Evolutionary conservation across 1,284 basidiomycete genomes (phyloP), one percentile per base, ranked within the genome.

Genomic region (Leccinum cinnamomeum): DNA sequence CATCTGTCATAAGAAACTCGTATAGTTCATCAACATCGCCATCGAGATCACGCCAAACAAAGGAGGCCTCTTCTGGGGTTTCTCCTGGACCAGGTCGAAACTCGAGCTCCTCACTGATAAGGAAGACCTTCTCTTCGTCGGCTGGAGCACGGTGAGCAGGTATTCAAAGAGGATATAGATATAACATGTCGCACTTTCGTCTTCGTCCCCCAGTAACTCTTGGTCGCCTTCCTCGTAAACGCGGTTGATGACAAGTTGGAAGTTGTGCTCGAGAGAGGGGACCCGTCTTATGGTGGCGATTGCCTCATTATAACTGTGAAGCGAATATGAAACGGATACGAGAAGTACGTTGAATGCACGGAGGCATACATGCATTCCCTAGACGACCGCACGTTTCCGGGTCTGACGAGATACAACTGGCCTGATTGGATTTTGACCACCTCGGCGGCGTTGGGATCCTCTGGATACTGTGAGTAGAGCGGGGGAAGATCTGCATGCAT

Each of bases 211-310:
- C 12, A 98, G 79, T 35, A 97, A 77, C 70, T 96, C 92, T 74
- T 97, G 93, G 73, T 98, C 96, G 10, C 95, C 96, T 65, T 98
- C 95, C 68, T 97, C 94, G 72, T 93, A 98, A 0, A 97, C 95
- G 65, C 95, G 85, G 12, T 95, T 97, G 60, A 98, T 88, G 7
- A 98, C 96, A n/a, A 99, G 85, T 77, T 98, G 92, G 74, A 97
- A 99, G 72, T 97, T 89, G 78, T 90, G 91, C 60, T 95, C 93
- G 59, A 93, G 77, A 0, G 91, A 85, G 16, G 89, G 84, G 55
- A 90, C 84, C 79, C 96, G 87, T 62, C 97, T 89, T 71, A 99
- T 92, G 20, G 95, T 96, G 11, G 92, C 91, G 77, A 97, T 95
- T 7, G 96, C 96, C 71, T 97, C 95, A 69, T 95, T 94, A 78